These are phyloP conservation scores for Avena insularis DNA, from an alignment of 176 grass and related monocot genomes.

Conservation along the genomic window DNA sequence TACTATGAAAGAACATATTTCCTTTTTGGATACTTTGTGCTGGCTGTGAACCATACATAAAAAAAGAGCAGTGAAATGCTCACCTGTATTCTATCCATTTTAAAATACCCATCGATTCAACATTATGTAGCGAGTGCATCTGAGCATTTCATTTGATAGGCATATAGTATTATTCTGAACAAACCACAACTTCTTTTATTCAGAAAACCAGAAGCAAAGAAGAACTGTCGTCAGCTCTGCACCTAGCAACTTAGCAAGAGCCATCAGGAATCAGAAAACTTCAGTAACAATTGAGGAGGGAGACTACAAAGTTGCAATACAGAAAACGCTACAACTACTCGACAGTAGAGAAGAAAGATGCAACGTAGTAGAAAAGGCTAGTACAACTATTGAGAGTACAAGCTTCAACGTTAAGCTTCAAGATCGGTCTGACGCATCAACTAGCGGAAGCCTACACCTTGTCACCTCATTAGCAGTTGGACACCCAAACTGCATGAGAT, in stretches of 20 bases:
- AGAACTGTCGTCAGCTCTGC: neutral
- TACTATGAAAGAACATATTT: too few species aligned
- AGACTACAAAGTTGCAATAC: neutral
- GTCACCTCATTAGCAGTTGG: neutral
- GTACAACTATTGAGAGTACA: neutral
- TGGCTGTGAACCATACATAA: neutral
- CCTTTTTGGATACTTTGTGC: neutral
- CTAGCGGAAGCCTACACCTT: neutral
- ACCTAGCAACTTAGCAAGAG: too few species aligned
- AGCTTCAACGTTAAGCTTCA: neutral
- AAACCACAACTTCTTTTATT: neutral
- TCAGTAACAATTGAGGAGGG: neutral
- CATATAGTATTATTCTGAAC: neutral
- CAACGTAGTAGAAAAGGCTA: neutral
- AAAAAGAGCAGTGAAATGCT: neutral
- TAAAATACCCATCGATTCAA: neutral
- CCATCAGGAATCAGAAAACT: neutral
- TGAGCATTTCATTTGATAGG: neutral
- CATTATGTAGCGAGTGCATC: neutral
- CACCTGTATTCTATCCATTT: neutral
- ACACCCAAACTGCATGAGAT: slow-evolving; percentile 2
- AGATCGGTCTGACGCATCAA: neutral
- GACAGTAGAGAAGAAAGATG: neutral
- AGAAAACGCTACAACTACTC: neutral
- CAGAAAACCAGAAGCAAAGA: slow-evolving; percentile 8